A percentile compares a stretch with the other conserved stretches of the same genome.
Conservation (phyloP, 768 basidiomycete species). For the Pulveroboletus sp. region DNA sequence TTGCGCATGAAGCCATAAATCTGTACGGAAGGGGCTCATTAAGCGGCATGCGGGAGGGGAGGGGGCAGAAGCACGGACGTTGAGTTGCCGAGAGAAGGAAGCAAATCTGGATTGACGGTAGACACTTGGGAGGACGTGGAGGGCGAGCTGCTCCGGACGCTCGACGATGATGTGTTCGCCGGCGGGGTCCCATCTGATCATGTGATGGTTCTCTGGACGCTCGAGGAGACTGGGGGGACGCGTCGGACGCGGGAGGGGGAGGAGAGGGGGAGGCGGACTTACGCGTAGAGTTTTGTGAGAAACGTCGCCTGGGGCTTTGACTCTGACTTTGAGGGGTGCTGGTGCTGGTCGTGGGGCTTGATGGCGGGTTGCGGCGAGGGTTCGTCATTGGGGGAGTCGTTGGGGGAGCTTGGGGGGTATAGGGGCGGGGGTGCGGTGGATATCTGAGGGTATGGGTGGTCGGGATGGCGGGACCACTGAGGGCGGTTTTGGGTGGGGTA, state of each 20-base stretch:
- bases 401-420: conserved; percentile 33
- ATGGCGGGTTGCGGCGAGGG: conserved; percentile 35
- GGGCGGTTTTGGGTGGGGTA: conserved; percentile 42
- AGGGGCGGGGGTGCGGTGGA: conserved; percentile 29
- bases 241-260: conserved; percentile 13
- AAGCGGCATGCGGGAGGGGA: conserved; percentile 23
- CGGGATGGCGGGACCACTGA: conserved; percentile 29
- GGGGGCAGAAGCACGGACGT: conserved; percentile 55
- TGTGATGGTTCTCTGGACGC: conserved; percentile 89
- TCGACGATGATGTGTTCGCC: conserved; percentile 96
- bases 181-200: conserved; percentile 94
- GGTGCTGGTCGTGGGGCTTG: conserved; percentile 41
- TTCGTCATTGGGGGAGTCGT: conserved; percentile 45
- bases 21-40: conserved; percentile 39
- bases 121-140: conserved; percentile 89
- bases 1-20: conserved; percentile 99
- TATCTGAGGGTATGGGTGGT: conserved; percentile 34
- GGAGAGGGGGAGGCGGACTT: conserved; percentile 36
- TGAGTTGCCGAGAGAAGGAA: conserved; percentile 95
- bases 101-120: conserved; percentile 97
- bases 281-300: conserved; percentile 95
- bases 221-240: conserved; percentile 64
- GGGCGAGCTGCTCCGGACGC: conserved; percentile 86
- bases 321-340: conserved; percentile 60
- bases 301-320: conserved; percentile 91